These are phyloP conservation scores for Wilcoxina mikolae DNA, from an alignment of 495 filamentous ascomycete species.

Conservation along the genomic window DNA sequence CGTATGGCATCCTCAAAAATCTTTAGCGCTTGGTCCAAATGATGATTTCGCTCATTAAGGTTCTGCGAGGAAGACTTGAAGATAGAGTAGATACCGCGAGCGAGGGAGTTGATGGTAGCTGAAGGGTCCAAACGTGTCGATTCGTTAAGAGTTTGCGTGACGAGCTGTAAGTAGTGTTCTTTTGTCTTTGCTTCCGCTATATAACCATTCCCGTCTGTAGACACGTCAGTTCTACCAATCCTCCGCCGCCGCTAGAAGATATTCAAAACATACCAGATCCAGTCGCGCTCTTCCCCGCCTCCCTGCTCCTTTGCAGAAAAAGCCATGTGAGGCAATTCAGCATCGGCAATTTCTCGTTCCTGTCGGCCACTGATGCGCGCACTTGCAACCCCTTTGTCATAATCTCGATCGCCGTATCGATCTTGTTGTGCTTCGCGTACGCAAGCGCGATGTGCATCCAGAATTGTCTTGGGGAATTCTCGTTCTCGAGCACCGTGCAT, in stretches of 20 bases:
- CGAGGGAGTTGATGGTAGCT: constrained; percentile 74
- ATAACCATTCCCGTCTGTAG: background rate
- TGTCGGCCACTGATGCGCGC: constrained; percentile 38
- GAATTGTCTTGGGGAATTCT: constrained; percentile 68
- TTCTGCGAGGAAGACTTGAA: constrained; percentile 66
- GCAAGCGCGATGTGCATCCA: constrained; percentile 94
- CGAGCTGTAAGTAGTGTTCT: constrained; percentile 80
- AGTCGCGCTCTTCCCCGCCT: constrained; percentile 36
- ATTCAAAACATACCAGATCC: constrained; percentile 5
- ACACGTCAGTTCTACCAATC: background rate
- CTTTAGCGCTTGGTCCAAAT: constrained; percentile 66
- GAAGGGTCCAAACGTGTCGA: constrained; percentile 84
- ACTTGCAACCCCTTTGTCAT: constrained; percentile 66
- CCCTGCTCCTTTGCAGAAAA: constrained; percentile 77
- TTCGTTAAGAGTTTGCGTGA: constrained; percentile 80
- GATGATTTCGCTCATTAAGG: constrained; percentile 57
- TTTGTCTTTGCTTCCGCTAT: constrained; percentile 63
- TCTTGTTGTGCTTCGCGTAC: constrained; percentile 89
- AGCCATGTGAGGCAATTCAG: constrained; percentile 81
- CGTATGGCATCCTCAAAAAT: constrained; percentile 86
- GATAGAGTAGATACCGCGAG: constrained; percentile 78
- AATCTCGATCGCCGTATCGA: constrained; percentile 89
- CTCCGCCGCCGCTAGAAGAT: background rate
- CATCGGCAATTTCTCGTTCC: constrained; percentile 69
- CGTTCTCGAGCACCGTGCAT: constrained; percentile 83